Conservation (phyloP, 257 asterid genomes). For the Gynochthodes officinalis region DNA sequence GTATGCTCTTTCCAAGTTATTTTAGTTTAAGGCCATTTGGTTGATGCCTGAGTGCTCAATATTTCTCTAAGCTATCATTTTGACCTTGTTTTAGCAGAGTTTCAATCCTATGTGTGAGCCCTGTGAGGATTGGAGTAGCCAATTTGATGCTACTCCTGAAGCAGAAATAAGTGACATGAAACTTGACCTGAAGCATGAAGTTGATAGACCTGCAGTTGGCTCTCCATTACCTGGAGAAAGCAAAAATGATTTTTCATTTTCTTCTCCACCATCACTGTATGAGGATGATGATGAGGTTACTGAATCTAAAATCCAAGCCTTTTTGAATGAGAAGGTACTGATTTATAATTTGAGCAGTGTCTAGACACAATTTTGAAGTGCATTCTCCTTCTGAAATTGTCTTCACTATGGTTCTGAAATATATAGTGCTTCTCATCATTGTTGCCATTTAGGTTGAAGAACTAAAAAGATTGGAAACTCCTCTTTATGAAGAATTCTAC, state of each 20-base stretch:
- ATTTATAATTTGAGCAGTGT: not conserved
- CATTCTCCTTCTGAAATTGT: not conserved
- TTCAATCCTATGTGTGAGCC: slow-evolving; percentile 34
- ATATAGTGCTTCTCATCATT: not conserved
- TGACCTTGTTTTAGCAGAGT: slow-evolving; percentile 24
- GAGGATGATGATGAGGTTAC: slow-evolving; percentile 49
- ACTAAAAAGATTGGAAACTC: slow-evolving; percentile 36
- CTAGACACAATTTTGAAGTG: not conserved
- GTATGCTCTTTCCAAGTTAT: slow-evolving; percentile 12
- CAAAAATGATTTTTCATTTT: slow-evolving; percentile 18
- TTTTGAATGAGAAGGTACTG: slow-evolving; percentile 39
- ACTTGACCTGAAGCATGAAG: slow-evolving; percentile 14
- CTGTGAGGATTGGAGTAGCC: slow-evolving; percentile 28
- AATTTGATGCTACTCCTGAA: slow-evolving; percentile 13
- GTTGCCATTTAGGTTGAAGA: slow-evolving; percentile 28
- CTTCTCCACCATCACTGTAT: slow-evolving; percentile 23
- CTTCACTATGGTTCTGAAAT: not conserved
- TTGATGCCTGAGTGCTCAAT: not conserved
- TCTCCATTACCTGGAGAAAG: slow-evolving; percentile 20
- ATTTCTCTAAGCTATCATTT: not conserved
- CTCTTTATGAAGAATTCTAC: slow-evolving; percentile 38
- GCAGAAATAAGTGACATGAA: slow-evolving; percentile 7
- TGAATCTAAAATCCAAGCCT: slow-evolving; percentile 37
- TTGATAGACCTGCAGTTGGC: slow-evolving; percentile 3
- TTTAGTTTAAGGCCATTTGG: not conserved